These are phyloP conservation scores for Trapa incisa DNA, from an alignment of 345 rosid genomes.

Conservation along the genomic window DNA sequence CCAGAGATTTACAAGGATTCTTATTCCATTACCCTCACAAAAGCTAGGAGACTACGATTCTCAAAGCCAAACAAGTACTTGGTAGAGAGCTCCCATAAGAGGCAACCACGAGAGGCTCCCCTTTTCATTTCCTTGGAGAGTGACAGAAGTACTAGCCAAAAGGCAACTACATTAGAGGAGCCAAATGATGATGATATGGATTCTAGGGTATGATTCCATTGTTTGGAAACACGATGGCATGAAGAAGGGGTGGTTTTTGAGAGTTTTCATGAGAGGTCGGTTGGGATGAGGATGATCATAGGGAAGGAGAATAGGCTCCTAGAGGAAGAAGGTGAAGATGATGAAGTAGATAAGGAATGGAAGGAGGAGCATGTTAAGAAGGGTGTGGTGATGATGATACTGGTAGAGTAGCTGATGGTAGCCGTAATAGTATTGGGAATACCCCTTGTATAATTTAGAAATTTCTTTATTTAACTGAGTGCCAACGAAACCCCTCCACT, in stretches of 20 bases:
- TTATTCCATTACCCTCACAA: no score
- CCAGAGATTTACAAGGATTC: no score
- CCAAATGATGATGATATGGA: slow-evolving; percentile 76
- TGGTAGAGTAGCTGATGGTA: slow-evolving; percentile 13
- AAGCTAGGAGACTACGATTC: no score
- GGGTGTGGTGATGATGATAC: slow-evolving; percentile 75
- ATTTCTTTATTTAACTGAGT: slow-evolving; percentile 13
- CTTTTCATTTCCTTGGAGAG: slow-evolving; percentile 63
- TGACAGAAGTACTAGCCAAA: slow-evolving; percentile 26
- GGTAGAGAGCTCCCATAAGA: neutral
- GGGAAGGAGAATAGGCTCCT: slow-evolving; percentile 3
- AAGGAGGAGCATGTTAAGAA: slow-evolving; percentile 88
- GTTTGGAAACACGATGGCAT: slow-evolving; percentile 32
- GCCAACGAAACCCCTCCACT: slow-evolving; percentile 11
- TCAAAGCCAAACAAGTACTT: no score
- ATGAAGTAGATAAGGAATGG: slow-evolving; percentile 81
- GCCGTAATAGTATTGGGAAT: slow-evolving; percentile 15
- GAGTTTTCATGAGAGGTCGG: slow-evolving; percentile 28
- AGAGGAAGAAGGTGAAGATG: slow-evolving; percentile 31
- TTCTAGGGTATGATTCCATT: slow-evolving; percentile 41
- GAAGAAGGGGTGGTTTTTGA: slow-evolving; percentile 59
- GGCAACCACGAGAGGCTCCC: slow-evolving; percentile 49
- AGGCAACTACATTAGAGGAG: slow-evolving; percentile 31
- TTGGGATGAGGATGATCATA: slow-evolving; percentile 12
- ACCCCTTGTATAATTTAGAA: slow-evolving; percentile 15